Evolutionary conservation across 768 basidiomycete species (phyloP), one percentile per base, ranked within the genome.

Genomic region (Agaricus bisporus): DNA sequence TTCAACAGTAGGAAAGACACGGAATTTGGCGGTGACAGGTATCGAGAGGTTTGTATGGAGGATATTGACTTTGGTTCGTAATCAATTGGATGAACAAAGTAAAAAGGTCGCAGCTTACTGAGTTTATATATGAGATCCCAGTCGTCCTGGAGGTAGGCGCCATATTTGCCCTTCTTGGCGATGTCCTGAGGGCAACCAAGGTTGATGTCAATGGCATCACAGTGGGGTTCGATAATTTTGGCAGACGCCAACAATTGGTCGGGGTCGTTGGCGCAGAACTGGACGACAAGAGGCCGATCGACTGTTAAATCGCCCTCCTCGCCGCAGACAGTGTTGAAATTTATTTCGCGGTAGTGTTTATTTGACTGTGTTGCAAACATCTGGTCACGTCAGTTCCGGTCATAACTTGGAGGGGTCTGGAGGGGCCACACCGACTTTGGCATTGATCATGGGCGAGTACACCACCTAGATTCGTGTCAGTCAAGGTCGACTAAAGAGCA

Each of bases 371-470:
- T 76, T 1, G 72, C 71, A 58, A 85, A 93, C 71, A 90, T 83
- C 86, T 88, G 47, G 28, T 54, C 6, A 39, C n/a, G 20, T 41
- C 10, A 20, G 18, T 29, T 35, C 29, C 35, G 49, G 47, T 38
- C 20, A 47, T 41, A 12, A 18, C 12, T 8, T 56, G 26, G 49
- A 41, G 15, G 18, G 35, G 12, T 14, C 32, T 38, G n/a, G 29
- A 18, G 26, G 20, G 4, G 11, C 7, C 20, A 22, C 35, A 55
- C 62, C 25, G 45, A 87, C 86, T 72, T 90, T 93, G 56, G 94
- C 91, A 58, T 95, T 91, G 62, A 99, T 97, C 97, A 99, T 99
- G 15, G 97, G 97, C 0, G 95, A 94, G 64, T 97, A 98, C n/a
- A 82, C 79, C 18, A 98, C 78, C 82, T 94, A 62, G 37, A 45